Conservation (phyloP, 495 filamentous ascomycete genomes). For the Hypoxylon intermedium region DNA sequence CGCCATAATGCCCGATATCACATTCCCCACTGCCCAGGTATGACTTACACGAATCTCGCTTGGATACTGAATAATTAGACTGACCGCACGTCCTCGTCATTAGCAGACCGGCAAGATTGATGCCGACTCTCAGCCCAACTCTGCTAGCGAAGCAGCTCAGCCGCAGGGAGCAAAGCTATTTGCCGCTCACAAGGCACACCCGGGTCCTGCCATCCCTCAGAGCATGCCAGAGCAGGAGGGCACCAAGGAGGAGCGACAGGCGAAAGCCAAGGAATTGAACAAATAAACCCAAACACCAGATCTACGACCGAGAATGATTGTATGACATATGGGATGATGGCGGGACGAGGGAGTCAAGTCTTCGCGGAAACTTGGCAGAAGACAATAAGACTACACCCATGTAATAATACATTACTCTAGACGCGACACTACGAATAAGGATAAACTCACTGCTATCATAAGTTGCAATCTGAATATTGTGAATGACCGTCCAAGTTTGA, state of each 20-base stretch:
- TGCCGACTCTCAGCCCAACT: slow-evolving; percentile 41
- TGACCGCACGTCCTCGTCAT: background rate
- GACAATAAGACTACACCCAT: slow-evolving; percentile 11
- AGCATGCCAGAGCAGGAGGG: slow-evolving; percentile 59
- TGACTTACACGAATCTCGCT: slow-evolving; percentile 7
- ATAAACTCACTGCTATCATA: slow-evolving; percentile 2
- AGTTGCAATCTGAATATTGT: background rate
- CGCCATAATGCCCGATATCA: slow-evolving; percentile 37
- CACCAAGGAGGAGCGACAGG: slow-evolving; percentile 72
- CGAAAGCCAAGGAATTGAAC: slow-evolving; percentile 70
- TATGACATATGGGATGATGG: slow-evolving; percentile 6
- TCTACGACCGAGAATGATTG: slow-evolving; percentile 3
- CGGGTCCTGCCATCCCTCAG: slow-evolving; percentile 58
- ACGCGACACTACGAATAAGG: slow-evolving; percentile 8
- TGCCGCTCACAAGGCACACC: slow-evolving; percentile 54
- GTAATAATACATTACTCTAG: slow-evolving; percentile 28
- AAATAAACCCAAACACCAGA: slow-evolving; percentile 49
- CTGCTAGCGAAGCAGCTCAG: slow-evolving; percentile 43
- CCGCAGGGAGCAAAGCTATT: slow-evolving; percentile 44
- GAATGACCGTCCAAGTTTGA: background rate
- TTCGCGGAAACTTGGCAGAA: no score
- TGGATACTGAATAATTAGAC: background rate
- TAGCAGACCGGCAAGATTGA: slow-evolving; percentile 43
- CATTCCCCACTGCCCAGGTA: slow-evolving; percentile 37
- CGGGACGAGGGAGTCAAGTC: slow-evolving; percentile 3